These are phyloP conservation scores for Globisporangium nodosum DNA, from an alignment of 352 stramenopile species.

Conservation along the genomic window DNA sequence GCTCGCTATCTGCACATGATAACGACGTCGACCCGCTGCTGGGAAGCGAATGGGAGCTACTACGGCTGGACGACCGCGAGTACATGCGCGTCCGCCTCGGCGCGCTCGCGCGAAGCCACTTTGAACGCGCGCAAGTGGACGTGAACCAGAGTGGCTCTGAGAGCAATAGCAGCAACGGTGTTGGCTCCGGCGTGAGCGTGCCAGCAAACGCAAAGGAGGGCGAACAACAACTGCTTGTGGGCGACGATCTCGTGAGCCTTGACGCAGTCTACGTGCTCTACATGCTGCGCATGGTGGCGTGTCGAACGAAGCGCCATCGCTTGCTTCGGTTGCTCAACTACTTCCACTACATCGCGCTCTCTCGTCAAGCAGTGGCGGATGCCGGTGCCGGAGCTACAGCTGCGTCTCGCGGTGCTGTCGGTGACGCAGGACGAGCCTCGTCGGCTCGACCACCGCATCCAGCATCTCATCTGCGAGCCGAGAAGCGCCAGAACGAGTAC, in stretches of 20 bases:
- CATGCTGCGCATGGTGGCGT: conserved; percentile 28
- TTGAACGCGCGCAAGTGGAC: conserved; percentile 29
- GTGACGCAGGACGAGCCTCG: not conserved
- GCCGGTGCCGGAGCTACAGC: not conserved
- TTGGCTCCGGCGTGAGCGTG: not conserved
- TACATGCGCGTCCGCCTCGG: conserved; percentile 34
- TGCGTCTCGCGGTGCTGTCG: no score
- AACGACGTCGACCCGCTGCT: conserved; percentile 29
- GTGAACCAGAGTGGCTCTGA: conserved; percentile 6
- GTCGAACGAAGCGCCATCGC: conserved; percentile 28
- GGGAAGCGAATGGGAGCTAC: conserved; percentile 32
- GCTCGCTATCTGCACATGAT: not conserved
- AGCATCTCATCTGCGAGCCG: not conserved
- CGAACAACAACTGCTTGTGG: conserved; percentile 6
- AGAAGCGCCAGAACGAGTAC: conserved; percentile 16
- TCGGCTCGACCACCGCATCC: not conserved
- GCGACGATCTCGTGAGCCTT: conserved; percentile 14
- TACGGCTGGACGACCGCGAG: conserved; percentile 23
- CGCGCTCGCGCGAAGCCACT: conserved; percentile 26
- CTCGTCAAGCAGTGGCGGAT: not conserved
- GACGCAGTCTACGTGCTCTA: conserved; percentile 35
- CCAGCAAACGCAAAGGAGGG: not conserved
- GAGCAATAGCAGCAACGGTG: not conserved
- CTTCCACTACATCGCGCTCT: conserved; percentile 31
- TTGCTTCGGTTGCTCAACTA: conserved; percentile 49